A percentile compares a stretch with the other conserved stretches of the same genome.
Evolutionary conservation across 1,139 yeast species (phyloP).

Genomic region (Pichia sp.): DNA sequence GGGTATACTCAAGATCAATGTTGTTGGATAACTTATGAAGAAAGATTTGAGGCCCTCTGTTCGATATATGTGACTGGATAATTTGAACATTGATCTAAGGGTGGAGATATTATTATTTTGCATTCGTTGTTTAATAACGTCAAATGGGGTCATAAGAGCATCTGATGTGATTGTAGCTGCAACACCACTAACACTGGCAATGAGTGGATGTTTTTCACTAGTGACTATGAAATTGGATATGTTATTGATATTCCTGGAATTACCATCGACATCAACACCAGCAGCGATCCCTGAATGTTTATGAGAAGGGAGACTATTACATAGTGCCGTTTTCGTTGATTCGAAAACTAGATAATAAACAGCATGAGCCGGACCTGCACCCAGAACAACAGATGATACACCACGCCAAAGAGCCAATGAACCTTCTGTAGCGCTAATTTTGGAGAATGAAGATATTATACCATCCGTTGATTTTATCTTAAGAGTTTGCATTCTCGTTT

Average conservation of each 20-base stretch:
- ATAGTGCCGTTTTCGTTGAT: slow-evolving; percentile 60
- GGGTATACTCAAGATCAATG: slow-evolving; percentile 87
- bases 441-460: slow-evolving; percentile 55
- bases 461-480: slow-evolving; percentile 26
- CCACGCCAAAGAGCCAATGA: slow-evolving; percentile 91
- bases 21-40: slow-evolving; percentile 91
- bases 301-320: slow-evolving; percentile 17
- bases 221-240: slow-evolving; percentile 31
- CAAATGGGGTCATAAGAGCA: slow-evolving; percentile 97
- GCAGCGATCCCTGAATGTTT: neutral
- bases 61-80: slow-evolving; percentile 47
- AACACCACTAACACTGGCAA: slow-evolving; percentile 87
- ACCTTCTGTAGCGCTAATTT: slow-evolving; percentile 85
- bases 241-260: slow-evolving; percentile 6
- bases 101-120: slow-evolving; percentile 30
- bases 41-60: slow-evolving; percentile 81
- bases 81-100: slow-evolving; percentile 17
- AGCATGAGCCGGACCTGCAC: slow-evolving; percentile 99
- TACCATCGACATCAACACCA: slow-evolving; percentile 1
- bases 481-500: slow-evolving; percentile 90
- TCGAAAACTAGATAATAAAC: slow-evolving; percentile 96
- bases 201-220: slow-evolving; percentile 67
- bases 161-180: slow-evolving; percentile 91
- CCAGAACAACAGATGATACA: slow-evolving; percentile 83
- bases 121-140: slow-evolving; percentile 86